phyloP scores from a whole-genome alignment of 495 filamentous ascomycete species.

The Neurospora terricola region DNA sequence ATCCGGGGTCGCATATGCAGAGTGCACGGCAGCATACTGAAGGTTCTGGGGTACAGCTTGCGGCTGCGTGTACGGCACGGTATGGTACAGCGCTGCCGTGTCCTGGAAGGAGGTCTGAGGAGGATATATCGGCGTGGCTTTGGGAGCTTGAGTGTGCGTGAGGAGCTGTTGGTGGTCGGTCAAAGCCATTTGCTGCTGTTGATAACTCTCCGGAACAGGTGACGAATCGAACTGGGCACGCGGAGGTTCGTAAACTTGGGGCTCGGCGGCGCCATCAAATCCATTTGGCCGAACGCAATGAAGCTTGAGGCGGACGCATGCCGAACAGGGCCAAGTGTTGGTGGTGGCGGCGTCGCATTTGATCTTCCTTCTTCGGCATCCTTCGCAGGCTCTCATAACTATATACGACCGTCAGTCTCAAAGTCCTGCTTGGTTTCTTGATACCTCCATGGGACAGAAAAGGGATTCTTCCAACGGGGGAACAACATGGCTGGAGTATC shows the following conservation, averaged over 20 bases:
- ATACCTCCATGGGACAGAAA: background rate
- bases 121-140: conserved; percentile 28
- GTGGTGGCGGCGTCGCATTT: conserved; percentile 98
- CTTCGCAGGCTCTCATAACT: conserved; percentile 99
- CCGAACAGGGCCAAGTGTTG: conserved; percentile 95
- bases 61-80: conserved; percentile 35
- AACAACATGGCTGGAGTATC: background rate
- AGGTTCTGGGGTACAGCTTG: conserved; percentile 33
- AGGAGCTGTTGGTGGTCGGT: conserved; percentile 31
- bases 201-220: conserved; percentile 45
- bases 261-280: conserved; percentile 60
- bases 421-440: background rate
- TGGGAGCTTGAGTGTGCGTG: conserved; percentile 23
- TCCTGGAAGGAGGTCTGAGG: conserved; percentile 30
- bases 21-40: conserved; percentile 39
- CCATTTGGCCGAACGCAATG: conserved; percentile 89
- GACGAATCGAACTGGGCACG: conserved; percentile 32
- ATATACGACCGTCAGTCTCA: conserved; percentile 16
- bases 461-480: background rate
- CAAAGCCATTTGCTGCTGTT: conserved; percentile 35
- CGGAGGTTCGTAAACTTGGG: conserved; percentile 37
- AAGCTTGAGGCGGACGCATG: conserved; percentile 84
- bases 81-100: conserved; percentile 33
- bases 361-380: conserved; percentile 82
- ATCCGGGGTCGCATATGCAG: conserved; percentile 29